Evolutionary conservation across 2,329 filamentous ascomycete species (phyloP).

Genomic region (Ustulina deusta): DNA sequence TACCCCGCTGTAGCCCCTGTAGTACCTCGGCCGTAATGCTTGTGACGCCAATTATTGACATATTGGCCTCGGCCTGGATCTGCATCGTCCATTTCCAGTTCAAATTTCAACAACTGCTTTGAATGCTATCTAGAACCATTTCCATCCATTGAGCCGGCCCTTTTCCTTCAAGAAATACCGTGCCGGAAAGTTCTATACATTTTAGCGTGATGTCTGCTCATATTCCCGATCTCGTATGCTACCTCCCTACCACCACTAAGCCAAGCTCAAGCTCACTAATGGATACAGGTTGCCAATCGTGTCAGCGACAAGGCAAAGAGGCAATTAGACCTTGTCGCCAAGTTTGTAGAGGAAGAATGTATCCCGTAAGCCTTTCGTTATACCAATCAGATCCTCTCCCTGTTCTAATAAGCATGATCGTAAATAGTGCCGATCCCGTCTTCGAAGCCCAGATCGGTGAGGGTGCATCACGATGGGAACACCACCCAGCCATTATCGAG

Average conservation of each 20-base stretch:
- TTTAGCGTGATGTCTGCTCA: slow-evolving; percentile 46
- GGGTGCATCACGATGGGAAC: slow-evolving; percentile 81
- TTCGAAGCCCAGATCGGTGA: slow-evolving; percentile 83
- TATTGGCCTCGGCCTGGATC: slow-evolving; percentile 35
- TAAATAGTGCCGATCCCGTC: slow-evolving; percentile 77
- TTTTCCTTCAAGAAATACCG: slow-evolving; percentile 5
- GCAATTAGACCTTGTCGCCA: slow-evolving; percentile 88
- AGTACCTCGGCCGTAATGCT: slow-evolving; percentile 42
- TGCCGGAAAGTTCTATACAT: slow-evolving; percentile 24
- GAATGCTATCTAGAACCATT: slow-evolving; percentile 10
- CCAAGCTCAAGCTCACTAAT: slow-evolving; percentile 34
- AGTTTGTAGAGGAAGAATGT: slow-evolving; percentile 97
- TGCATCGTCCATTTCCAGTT: slow-evolving; percentile 18
- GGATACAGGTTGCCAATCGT: slow-evolving; percentile 60
- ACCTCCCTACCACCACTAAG: slow-evolving; percentile 21
- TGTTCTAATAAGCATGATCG: slow-evolving; percentile 39
- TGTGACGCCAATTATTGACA: slow-evolving; percentile 23
- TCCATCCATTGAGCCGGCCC: not conserved
- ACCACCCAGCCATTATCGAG: slow-evolving; percentile 84
- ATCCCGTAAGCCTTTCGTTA: slow-evolving; percentile 70
- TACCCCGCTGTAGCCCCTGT: slow-evolving; percentile 36
- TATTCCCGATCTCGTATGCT: slow-evolving; percentile 50
- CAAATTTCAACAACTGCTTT: slow-evolving; percentile 13
- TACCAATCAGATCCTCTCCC: not conserved
- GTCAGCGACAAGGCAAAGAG: slow-evolving; percentile 88